Evolutionary conservation across 2,329 filamentous ascomycete genomes (phyloP), one percentile per base, ranked within the genome.

Genomic region (Apiospora saccharicola): DNA sequence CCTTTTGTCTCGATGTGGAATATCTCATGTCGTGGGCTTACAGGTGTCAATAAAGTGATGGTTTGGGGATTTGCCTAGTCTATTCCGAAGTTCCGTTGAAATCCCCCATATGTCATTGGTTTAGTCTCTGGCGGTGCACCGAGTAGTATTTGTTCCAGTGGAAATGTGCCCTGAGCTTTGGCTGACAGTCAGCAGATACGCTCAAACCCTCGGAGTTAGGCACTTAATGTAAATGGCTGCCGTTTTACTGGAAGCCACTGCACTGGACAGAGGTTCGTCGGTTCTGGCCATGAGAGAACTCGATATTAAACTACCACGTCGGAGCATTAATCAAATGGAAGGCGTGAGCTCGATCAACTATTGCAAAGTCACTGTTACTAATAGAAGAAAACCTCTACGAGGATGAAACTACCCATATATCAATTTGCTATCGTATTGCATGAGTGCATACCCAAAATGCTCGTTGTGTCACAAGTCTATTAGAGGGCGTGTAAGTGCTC

Each of bases 1-100:
- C 80, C 70, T 83, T 85, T 72, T 84, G 83, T 14, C 83, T 80
- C 1, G 83, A 82, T 14, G 76, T 77, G 24, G 82, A 75, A 73
- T 85, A 85, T 75, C 81, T 64, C 57, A 85, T 75, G 80, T 37
- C 19, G 57, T 34, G 19, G 24, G 19, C 16, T 7, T 30, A 44
- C 26, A 30, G 26, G 26, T 30, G 26, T 30, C 26, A 30, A 30
- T 30, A 30, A 30, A 30, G 26, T 30, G 26, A 30, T 30, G 26
- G 26, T 30, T 30, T 30, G 26, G 26, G 4, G 26, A 30, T 30
- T 30, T 30, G 26, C 26, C 4, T 30, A 30, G 26, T n/a, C n/a
- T n/a, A 16, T 14, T 44, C 12, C 43, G 13, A 44, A 46, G 19
- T 19, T 46, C 44, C 13, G 37, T 49, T 22, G 22, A 10, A n/a